A percentile compares a stretch with the other conserved stretches of the same genome.
phyloP scores from a whole-genome alignment of 164 flowering plant species.

The Liquidambar formosana region DNA sequence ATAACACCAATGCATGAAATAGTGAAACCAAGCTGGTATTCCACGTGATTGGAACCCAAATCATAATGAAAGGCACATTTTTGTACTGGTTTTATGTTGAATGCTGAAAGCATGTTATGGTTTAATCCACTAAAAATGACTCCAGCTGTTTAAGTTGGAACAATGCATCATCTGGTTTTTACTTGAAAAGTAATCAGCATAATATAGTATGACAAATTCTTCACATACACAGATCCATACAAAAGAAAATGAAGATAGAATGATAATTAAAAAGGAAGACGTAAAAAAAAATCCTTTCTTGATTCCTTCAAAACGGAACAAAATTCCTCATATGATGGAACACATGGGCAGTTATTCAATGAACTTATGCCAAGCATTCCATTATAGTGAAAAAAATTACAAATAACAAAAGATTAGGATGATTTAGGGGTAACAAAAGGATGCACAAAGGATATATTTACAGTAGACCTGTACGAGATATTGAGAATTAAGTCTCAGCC shows the following conservation, averaged over 20 bases:
- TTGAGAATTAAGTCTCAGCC: conserved; percentile 6
- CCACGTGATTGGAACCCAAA: no score
- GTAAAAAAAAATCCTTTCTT: background rate
- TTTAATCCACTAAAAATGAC: no score
- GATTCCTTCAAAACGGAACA: conserved; percentile 1
- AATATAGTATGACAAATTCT: no score
- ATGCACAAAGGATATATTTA: conserved; percentile 12
- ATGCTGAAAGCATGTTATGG: no score
- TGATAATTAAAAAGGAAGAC: background rate
- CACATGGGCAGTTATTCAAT: conserved; percentile 2
- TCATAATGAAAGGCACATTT: no score
- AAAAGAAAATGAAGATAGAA: background rate
- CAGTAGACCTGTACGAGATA: conserved; percentile 10
- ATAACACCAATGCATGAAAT: no score
- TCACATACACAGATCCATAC: background rate
- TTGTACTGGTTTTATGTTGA: no score
- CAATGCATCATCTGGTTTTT: no score
- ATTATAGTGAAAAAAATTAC: background rate
- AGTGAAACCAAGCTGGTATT: no score
- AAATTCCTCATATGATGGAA: conserved; percentile 20
- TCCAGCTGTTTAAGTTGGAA: no score
- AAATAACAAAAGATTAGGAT: background rate
- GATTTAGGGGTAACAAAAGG: background rate
- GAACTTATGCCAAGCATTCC: conserved; percentile 9
- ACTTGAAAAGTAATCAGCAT: no score